phyloP scores from a whole-genome alignment of 148 eudicot species.

The Amaranthus hypochondriacus region DNA sequence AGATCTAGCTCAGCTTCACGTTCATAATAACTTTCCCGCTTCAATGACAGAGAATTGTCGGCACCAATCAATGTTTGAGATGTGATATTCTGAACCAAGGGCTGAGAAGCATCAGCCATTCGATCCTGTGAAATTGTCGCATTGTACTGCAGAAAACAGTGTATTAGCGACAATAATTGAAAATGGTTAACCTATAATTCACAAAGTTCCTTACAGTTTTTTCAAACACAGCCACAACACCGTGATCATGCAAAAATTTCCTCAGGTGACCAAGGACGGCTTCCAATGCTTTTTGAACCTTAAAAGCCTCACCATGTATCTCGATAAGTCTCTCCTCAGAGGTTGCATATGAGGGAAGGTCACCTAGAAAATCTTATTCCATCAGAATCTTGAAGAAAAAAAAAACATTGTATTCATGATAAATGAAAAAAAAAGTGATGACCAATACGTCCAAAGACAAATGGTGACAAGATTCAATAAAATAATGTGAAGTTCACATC shows the following conservation, averaged over 20 bases:
- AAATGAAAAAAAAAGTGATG: not conserved
- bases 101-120: constrained; percentile 22
- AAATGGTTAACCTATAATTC: constrained; percentile 3
- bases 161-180: constrained; percentile 10
- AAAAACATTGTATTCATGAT: not conserved
- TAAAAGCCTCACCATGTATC: constrained; percentile 80
- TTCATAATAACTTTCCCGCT: constrained; percentile 28
- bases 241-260: constrained; percentile 86
- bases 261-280: constrained; percentile 80
- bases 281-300: constrained; percentile 77
- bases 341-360: constrained; percentile 53
- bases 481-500: too few species aligned
- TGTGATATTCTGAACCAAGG: constrained; percentile 16
- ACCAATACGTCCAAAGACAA: not conserved
- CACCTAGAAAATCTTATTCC: constrained; percentile 37
- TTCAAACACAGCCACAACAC: constrained; percentile 79
- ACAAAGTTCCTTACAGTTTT: constrained; percentile 51
- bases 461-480: too few species aligned
- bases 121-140: constrained; percentile 32
- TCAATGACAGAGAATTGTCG: constrained; percentile 25
- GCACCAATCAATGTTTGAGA: constrained; percentile 22
- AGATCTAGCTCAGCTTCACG: constrained; percentile 30
- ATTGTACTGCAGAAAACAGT: constrained; percentile 27
- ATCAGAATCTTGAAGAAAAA: constrained; percentile 4
- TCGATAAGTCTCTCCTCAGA: constrained; percentile 87